Conservation (phyloP, 2,329 filamentous ascomycete genomes). For the Ascochyta fabae region DNA sequence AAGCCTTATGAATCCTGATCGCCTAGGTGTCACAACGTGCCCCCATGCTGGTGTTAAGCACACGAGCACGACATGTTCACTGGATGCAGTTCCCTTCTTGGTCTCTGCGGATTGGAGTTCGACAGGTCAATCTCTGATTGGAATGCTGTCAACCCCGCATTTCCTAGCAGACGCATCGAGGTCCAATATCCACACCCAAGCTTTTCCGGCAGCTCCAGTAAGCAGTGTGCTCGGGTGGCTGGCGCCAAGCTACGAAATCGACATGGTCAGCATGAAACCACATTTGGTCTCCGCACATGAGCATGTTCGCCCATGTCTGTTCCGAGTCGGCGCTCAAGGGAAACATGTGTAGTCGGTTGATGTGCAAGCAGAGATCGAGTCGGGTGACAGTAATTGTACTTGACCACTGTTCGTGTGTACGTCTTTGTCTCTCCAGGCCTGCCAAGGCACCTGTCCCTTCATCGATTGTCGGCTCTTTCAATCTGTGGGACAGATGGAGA, state of each 20-base stretch:
- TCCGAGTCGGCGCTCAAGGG: not conserved
- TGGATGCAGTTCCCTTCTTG: conserved; percentile 21
- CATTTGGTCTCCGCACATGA: not conserved
- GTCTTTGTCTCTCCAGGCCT: not conserved
- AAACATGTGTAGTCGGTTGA: not conserved
- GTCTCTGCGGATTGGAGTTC: conserved; percentile 23
- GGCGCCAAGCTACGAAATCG: conserved; percentile 17
- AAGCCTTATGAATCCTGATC: conserved; percentile 13
- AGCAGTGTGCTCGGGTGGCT: conserved; percentile 29
- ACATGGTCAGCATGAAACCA: not conserved
- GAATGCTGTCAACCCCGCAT: conserved; percentile 46
- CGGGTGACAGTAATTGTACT: not conserved
- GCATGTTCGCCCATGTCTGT: not conserved
- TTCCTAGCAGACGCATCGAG: conserved; percentile 37
- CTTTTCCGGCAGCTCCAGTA: conserved; percentile 34
- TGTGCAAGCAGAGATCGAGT: not conserved
- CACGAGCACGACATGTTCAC: conserved; percentile 31
- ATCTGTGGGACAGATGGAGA: not conserved
- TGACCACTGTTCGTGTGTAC: not conserved
- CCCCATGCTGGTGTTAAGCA: conserved; percentile 26
- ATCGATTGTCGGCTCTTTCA: not conserved
- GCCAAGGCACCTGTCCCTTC: not conserved
- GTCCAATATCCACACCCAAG: conserved; percentile 31
- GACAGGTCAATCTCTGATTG: conserved; percentile 25
- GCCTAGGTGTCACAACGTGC: conserved; percentile 24